Evolutionary conservation across 2,329 filamentous ascomycete genomes (phyloP).

Genomic region (Ascochyta fabae): DNA sequence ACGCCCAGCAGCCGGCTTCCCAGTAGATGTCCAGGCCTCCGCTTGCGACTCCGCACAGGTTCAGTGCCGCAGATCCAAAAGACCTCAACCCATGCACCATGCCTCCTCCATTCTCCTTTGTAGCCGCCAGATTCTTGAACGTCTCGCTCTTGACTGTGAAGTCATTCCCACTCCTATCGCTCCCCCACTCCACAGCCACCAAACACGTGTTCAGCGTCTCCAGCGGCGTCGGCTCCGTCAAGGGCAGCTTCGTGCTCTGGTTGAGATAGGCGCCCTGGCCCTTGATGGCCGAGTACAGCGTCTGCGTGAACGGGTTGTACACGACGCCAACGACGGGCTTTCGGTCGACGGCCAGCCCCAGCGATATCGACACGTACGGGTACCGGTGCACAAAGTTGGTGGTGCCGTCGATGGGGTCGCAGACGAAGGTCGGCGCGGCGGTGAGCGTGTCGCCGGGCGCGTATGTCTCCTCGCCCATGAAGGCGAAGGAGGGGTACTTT

Average conservation of each 20-base stretch:
- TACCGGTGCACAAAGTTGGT: slow-evolving; percentile 83
- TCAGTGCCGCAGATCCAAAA: slow-evolving; percentile 76
- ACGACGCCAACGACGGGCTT: slow-evolving; percentile 73
- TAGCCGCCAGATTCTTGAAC: slow-evolving; percentile 62
- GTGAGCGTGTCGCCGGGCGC: slow-evolving; percentile 69
- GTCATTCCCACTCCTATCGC: slow-evolving; percentile 70
- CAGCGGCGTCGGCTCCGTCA: slow-evolving; percentile 63
- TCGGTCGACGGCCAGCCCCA: slow-evolving; percentile 71
- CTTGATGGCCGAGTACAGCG: slow-evolving; percentile 71
- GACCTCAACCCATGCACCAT: slow-evolving; percentile 80
- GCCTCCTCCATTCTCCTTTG: slow-evolving; percentile 67
- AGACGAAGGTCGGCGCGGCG: slow-evolving; percentile 74
- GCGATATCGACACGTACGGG: slow-evolving; percentile 76
- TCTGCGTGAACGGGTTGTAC: slow-evolving; percentile 78
- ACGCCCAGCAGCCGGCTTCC: slow-evolving; percentile 85
- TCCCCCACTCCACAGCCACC: slow-evolving; percentile 77
- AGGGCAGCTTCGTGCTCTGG: slow-evolving; percentile 52
- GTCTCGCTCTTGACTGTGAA: slow-evolving; percentile 72
- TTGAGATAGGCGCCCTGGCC: slow-evolving; percentile 68
- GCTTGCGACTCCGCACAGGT: slow-evolving; percentile 73
- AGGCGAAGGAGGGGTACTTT: slow-evolving; percentile 62
- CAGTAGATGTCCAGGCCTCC: slow-evolving; percentile 78
- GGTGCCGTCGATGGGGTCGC: slow-evolving; percentile 82
- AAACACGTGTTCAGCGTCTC: slow-evolving; percentile 67
- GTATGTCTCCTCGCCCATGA: slow-evolving; percentile 66